These are phyloP conservation scores for Chaetomium cochliodes DNA, from an alignment of 495 filamentous ascomycete genomes.

Conservation along the genomic window DNA sequence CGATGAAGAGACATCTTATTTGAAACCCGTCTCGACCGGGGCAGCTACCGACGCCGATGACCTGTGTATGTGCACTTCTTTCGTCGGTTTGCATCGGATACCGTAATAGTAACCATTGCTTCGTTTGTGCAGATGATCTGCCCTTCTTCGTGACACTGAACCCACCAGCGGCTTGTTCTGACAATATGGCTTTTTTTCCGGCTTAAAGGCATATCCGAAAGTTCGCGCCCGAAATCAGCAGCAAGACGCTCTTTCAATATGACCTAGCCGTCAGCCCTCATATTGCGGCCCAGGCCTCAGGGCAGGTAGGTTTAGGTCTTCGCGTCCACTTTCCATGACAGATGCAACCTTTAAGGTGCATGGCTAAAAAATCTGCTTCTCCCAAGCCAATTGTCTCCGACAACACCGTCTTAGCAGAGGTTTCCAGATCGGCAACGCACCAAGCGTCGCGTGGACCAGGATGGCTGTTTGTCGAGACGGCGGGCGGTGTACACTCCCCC, in stretches of 20 bases:
- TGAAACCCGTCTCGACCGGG: conserved; percentile 78
- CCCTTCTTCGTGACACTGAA: background rate
- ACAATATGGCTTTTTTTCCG: background rate
- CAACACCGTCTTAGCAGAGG: conserved; percentile 46
- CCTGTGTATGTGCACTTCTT: conserved; percentile 43
- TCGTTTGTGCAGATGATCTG: conserved; percentile 1
- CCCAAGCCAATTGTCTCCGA: conserved; percentile 46
- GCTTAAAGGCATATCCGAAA: conserved; percentile 54
- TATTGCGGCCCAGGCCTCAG: conserved; percentile 53
- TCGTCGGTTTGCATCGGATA: background rate
- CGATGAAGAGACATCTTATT: conserved; percentile 55
- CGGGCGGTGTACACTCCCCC: conserved; percentile 73
- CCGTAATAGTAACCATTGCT: background rate
- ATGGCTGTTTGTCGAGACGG: conserved; percentile 67
- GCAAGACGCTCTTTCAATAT: conserved; percentile 65
- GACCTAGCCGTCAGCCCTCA: conserved; percentile 71
- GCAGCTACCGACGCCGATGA: conserved; percentile 65
- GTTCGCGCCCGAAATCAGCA: conserved; percentile 49
- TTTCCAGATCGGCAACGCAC: conserved; percentile 47
- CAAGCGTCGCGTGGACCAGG: conserved; percentile 42
- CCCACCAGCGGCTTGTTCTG: no score
- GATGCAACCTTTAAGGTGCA: no score
- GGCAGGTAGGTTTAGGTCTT: conserved; percentile 32
- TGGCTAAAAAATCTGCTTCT: background rate
- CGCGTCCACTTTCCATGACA: no score